Conservation (phyloP, 257 asterid genomes). For the Ilex asprella region DNA sequence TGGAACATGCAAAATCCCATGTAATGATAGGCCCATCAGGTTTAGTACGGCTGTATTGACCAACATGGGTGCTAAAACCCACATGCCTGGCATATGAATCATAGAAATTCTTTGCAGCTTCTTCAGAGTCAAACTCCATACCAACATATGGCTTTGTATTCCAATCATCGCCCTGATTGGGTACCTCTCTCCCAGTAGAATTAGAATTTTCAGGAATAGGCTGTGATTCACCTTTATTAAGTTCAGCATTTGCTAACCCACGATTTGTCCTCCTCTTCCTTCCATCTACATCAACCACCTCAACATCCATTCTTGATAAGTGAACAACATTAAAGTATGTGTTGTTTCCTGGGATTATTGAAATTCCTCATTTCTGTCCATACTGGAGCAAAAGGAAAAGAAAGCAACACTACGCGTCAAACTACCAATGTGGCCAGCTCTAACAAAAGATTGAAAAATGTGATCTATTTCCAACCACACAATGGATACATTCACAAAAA, state of each 20-base stretch:
- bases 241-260: conserved; percentile 26
- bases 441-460: too few species aligned
- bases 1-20: conserved; percentile 64
- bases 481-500: too few species aligned
- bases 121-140: conserved; percentile 71
- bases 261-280: conserved; percentile 36
- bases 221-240: conserved; percentile 28
- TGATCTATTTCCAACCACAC: too few species aligned
- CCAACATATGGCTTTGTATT: conserved; percentile 53
- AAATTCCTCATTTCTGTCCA: too few species aligned
- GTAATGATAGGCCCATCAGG: conserved; percentile 60
- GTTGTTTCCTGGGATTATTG: too few species aligned
- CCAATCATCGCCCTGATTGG: conserved; percentile 33
- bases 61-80: conserved; percentile 64
- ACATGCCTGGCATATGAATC: conserved; percentile 56
- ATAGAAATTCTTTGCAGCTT: conserved; percentile 59
- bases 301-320: too few species aligned
- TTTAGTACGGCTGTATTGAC: conserved; percentile 45
- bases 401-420: too few species aligned
- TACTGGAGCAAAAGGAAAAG: too few species aligned
- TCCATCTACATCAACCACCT: conserved; percentile 13
- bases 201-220: conserved; percentile 26
- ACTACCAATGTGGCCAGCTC: too few species aligned
- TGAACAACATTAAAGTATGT: too few species aligned
- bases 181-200: conserved; percentile 21